A percentile compares a stretch with the other conserved stretches of the same genome.
These are phyloP conservation scores for Penicillium psychrosexuale DNA, from an alignment of 2,329 filamentous ascomycete species.

Conservation along the genomic window DNA sequence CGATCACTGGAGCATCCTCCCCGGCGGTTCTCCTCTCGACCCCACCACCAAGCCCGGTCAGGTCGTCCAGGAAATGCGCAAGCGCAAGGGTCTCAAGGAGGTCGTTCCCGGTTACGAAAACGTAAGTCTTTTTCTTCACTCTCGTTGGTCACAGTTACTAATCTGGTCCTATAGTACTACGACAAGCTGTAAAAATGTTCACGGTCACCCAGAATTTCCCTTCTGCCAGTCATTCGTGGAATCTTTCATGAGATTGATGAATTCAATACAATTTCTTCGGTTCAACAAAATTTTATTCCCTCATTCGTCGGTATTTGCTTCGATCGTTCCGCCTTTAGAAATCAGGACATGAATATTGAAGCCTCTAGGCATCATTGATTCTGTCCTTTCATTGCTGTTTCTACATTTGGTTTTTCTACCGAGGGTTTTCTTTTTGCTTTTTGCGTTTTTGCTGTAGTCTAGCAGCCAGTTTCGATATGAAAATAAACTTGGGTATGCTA, in stretches of 20 bases:
- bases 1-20: constrained; percentile 96
- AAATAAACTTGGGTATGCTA: constrained; percentile 32
- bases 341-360: constrained; percentile 6
- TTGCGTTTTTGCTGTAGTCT: constrained; percentile 23
- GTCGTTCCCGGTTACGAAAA: constrained; percentile 90
- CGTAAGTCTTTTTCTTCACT: constrained; percentile 60
- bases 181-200: constrained; percentile 83
- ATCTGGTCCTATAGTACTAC: constrained; percentile 69
- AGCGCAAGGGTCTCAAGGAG: constrained; percentile 99
- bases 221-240: constrained; percentile 35
- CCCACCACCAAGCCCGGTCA: constrained; percentile 73
- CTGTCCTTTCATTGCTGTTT: constrained; percentile 24
- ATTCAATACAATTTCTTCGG: constrained; percentile 38
- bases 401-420: constrained; percentile 20
- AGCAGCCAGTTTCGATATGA: constrained; percentile 31
- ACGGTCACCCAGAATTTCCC: constrained; percentile 43
- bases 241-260: constrained; percentile 46
- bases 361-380: constrained; percentile 8
- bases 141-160: constrained; percentile 12
- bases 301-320: constrained; percentile 24
- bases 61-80: constrained; percentile 86
- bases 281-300: constrained; percentile 30
- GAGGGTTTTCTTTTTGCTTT: constrained; percentile 14
- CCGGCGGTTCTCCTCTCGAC: constrained; percentile 90
- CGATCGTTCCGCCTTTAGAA: constrained; percentile 30